Conservation (phyloP, 192 early-diverging fungal genomes). For the Funneliformis geosporum region DNA sequence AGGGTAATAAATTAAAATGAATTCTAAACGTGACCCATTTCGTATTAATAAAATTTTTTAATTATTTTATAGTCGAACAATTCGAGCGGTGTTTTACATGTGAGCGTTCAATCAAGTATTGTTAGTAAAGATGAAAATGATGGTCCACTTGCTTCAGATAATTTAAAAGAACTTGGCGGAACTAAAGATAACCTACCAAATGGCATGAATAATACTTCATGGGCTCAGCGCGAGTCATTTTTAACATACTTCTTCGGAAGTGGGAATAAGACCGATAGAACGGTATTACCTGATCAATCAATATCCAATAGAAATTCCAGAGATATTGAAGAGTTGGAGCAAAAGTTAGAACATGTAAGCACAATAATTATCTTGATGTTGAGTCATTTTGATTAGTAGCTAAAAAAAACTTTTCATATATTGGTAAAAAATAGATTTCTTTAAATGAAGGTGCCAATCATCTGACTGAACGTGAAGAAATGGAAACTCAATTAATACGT, state of each 20-base stretch:
- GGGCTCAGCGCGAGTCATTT: constrained; percentile 36
- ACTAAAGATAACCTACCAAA: constrained; percentile 8
- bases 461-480: constrained; percentile 62
- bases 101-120: not conserved
- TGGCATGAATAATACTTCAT: constrained; percentile 1
- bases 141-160: constrained; percentile 2
- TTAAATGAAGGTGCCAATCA: constrained; percentile 26
- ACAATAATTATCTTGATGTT: not conserved
- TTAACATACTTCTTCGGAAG: constrained; percentile 58
- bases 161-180: constrained; percentile 1
- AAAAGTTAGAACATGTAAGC: constrained; percentile 22
- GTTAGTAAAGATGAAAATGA: constrained; percentile 13
- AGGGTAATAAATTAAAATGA: constrained; percentile 9
- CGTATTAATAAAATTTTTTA: not conserved
- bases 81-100: not conserved
- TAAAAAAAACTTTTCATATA: not conserved
- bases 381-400: not conserved
- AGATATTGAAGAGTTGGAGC: constrained; percentile 31
- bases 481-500: constrained; percentile 80
- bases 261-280: constrained; percentile 33
- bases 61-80: not conserved
- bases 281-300: constrained; percentile 16
- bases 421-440: not conserved
- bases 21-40: not conserved
- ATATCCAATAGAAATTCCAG: not conserved